Base-by-base conservation (phyloP, 2,329 filamentous ascomycete species). In the Cordyceps cateniannulata region DNA sequence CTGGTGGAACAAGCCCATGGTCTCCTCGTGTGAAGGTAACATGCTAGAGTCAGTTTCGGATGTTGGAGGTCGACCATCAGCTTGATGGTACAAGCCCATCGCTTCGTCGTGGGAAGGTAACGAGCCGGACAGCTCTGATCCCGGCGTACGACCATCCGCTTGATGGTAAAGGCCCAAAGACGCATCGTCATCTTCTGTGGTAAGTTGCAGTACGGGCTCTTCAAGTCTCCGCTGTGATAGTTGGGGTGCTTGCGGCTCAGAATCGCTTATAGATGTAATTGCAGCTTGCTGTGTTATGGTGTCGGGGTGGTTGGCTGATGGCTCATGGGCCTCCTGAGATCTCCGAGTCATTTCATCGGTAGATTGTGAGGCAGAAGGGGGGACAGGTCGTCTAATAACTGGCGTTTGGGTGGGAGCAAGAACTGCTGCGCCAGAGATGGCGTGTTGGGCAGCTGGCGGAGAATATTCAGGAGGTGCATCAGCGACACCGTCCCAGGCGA, bases 81-180 rank as follows among this genome's bases (percentile, higher is more conserved):
- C 71, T 60, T 73, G 71, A 58, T 73, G 69, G 27, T 73, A 66
- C 3, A 71, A 29, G 0, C 69, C 70, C 66, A 71, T 68, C 7
- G 64, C 60, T 35, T 71, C 69, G 24, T 69, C 67, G 20, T 71
- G 68, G 0, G 67, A 61, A 12, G 68, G 68, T 7, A 59, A 29
- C 10, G 56, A 10, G 16, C 48, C n/a, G 10, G 47, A 45, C 25
- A 18, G 24, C 5, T 53, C 57, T n/a, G 57, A 38, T 20, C 18
- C 10, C 32, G 56, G 56, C 29, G 8, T 20, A 12, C 57, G 49
- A 2, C 70, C 71, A 40, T 73, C 66, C 1, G 71, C 71, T 56
- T 73, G 71, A 56, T 72, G 69, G 29, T 72, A 67, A 1, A 71
- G 45, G 0, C 69, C 70, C 65, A 71, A 66, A 7, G 64, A 60